Base-by-base conservation (phyloP, 495 filamentous ascomycete genomes). In the Annulohypoxylon maeteangense region DNA sequence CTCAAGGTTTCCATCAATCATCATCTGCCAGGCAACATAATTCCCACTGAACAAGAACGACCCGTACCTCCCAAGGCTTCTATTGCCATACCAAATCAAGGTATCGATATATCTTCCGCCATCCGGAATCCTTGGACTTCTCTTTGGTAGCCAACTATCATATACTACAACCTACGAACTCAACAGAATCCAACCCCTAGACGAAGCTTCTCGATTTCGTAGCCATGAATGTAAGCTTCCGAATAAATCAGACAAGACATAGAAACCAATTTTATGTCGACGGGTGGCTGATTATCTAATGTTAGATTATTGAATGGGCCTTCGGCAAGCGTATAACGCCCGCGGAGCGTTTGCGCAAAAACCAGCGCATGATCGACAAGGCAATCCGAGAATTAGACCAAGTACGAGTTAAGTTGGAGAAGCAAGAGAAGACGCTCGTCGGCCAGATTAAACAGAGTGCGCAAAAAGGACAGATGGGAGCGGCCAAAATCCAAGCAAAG, bases 261-360 rank as follows among this genome's bases (percentile, higher is more conserved):
- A 14, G 12, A 3, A 20, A 16, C 8, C 51, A 22, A 32, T 18
- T 20, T 23, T 44, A 47, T 12, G 11, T 50, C 34, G 40, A n/a
- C 20, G 48, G 58, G 45, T 54, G 34, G 61, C 72, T 76, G 42
- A 82, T 67, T 20, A 55, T 68, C 63, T 56, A 32, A 38, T 20
- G 27, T 7, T 58, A 97, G 93, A 90, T 98, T 82, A 85, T 98
- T 59, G 95, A 98, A 88, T 98, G 95, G 95, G 95, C 95, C 31
- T 98, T 98, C 79, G 95, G 95, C 69, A 97, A 96, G 87, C 94
- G 95, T 79, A 96, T 98, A 89, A 98, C 95, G 78, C 95, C 95
- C 7, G 92, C 93, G 12, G 94, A 98, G 86, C 92, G 95, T 75
- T 87, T 98, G 77, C 91, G 95, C 80, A 98, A 98, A 79, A 97